phyloP scores from a whole-genome alignment of 2,329 filamentous ascomycete genomes.

The Grosmannia clavigera region DNA sequence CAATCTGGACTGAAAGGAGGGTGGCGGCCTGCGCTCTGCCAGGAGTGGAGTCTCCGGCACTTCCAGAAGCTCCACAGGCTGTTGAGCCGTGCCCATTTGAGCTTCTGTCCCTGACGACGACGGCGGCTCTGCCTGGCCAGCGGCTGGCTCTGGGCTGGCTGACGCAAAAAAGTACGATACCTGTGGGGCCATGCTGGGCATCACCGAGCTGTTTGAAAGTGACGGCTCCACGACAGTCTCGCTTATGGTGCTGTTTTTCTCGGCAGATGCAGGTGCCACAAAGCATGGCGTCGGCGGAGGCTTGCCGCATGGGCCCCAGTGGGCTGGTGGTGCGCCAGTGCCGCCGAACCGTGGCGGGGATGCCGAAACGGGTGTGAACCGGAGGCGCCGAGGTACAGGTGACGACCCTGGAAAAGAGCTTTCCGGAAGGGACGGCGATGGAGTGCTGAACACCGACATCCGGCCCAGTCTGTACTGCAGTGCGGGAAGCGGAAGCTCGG shows the following conservation, averaged over 20 bases:
- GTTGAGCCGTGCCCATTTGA: not conserved
- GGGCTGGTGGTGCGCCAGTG: conserved; percentile 1
- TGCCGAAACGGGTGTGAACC: not conserved
- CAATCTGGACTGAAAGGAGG: not conserved
- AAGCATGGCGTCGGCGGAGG: conserved; percentile 7
- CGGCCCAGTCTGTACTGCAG: not conserved
- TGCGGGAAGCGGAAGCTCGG: not conserved
- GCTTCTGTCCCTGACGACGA: not conserved
- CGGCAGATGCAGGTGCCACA: not conserved
- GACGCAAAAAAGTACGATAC: not conserved
- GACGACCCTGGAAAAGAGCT: not conserved
- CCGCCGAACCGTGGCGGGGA: conserved; percentile 5
- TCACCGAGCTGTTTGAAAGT: not conserved
- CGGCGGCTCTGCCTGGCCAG: not conserved
- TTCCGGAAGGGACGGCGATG: conserved; percentile 2
- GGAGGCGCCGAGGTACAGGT: not conserved
- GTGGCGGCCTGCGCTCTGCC: not conserved
- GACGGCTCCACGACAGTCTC: not conserved
- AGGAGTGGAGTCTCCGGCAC: not conserved
- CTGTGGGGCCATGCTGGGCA: not conserved
- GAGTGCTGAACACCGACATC: conserved; percentile 6
- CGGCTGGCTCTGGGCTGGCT: not conserved
- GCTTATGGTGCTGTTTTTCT: no score
- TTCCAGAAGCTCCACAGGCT: not conserved
- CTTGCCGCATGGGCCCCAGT: conserved; percentile 7